Evolutionary conservation across 306 rosid species (phyloP).

Genomic region (Alnus glutinosa): DNA sequence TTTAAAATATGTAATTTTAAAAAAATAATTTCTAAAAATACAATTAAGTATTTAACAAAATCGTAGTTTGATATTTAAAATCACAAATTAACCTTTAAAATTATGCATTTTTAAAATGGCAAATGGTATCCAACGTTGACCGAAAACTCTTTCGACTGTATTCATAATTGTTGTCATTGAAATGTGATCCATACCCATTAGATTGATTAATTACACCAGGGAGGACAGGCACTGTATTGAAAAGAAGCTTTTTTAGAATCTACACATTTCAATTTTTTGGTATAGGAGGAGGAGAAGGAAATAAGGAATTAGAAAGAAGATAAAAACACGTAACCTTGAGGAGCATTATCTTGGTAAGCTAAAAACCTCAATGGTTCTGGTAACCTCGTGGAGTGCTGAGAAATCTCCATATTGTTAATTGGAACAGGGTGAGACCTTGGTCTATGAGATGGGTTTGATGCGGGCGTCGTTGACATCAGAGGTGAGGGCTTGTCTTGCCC

Average conservation of each 20-base stretch:
- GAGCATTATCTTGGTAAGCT: slow-evolving; percentile 43
- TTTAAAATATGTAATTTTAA: too few relatives aligned
- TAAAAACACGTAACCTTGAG: slow-evolving; percentile 52
- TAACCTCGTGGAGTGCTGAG: slow-evolving; percentile 37
- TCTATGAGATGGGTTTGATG: slow-evolving; percentile 54
- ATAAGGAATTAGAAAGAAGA: slow-evolving; percentile 10
- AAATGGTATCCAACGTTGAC: slow-evolving; percentile 64
- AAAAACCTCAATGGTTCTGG: slow-evolving; percentile 47
- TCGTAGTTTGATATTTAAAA: too few relatives aligned
- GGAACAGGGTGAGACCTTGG: slow-evolving; percentile 46
- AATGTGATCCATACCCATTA: slow-evolving; percentile 62
- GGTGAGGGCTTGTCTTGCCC: slow-evolving; percentile 73
- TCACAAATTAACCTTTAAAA: too few relatives aligned
- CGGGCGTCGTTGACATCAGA: slow-evolving; percentile 39
- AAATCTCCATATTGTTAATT: slow-evolving; percentile 41
- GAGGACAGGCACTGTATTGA: slow-evolving; percentile 49
- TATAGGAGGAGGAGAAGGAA: background rate
- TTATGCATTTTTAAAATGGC: slow-evolving; percentile 32
- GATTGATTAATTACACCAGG: slow-evolving; percentile 54
- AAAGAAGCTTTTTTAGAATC: slow-evolving; percentile 32
- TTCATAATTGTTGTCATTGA: slow-evolving; percentile 55
- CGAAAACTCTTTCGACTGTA: slow-evolving; percentile 67
- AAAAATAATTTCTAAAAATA: too few relatives aligned
- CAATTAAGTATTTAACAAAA: too few relatives aligned
- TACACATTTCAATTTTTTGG: slow-evolving; percentile 4